phyloP scores from a whole-genome alignment of 2,329 filamentous ascomycete species.

The Colletotrichum costaricense region DNA sequence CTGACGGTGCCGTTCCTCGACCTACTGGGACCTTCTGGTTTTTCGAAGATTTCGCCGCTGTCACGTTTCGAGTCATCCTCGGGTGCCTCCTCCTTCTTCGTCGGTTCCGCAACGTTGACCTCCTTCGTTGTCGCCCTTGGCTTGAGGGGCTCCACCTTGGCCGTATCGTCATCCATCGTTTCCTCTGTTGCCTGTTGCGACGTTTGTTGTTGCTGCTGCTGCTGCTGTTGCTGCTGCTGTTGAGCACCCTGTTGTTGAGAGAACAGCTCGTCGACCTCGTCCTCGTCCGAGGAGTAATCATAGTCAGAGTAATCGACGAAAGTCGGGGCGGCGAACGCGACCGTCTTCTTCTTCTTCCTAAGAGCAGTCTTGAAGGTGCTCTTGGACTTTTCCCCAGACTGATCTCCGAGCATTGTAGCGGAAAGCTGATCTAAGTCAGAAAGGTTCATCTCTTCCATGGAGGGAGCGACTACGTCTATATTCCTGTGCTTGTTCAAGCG shows the following conservation, averaged over 20 bases:
- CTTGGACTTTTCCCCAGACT: constrained; percentile 78
- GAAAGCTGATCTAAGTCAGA: constrained; percentile 62
- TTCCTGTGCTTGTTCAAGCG: constrained; percentile 98
- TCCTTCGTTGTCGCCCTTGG: constrained; percentile 58
- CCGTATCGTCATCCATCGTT: constrained; percentile 60
- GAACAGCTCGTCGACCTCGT: constrained; percentile 63
- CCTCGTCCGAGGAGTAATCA: constrained; percentile 86
- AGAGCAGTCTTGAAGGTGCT: constrained; percentile 88
- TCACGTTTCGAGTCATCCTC: constrained; percentile 55
- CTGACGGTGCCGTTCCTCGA: constrained; percentile 88
- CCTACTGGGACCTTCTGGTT: constrained; percentile 64
- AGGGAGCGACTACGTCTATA: constrained; percentile 78
- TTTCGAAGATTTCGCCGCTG: constrained; percentile 77
- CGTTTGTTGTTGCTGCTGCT: constrained; percentile 8
- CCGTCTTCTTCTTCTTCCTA: constrained; percentile 85
- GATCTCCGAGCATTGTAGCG: constrained; percentile 71
- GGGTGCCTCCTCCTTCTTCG: constrained; percentile 44
- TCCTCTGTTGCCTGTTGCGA: constrained; percentile 44
- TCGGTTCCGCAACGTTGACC: constrained; percentile 46
- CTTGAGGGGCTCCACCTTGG: constrained; percentile 67
- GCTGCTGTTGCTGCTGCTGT: constrained; percentile 45
- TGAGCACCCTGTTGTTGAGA: constrained; percentile 46
- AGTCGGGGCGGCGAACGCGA: constrained; percentile 85
- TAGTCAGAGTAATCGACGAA: constrained; percentile 90
- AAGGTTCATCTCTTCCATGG: constrained; percentile 26